Conservation (phyloP, 208 protist species). For the Leishmania tropica region DNA sequence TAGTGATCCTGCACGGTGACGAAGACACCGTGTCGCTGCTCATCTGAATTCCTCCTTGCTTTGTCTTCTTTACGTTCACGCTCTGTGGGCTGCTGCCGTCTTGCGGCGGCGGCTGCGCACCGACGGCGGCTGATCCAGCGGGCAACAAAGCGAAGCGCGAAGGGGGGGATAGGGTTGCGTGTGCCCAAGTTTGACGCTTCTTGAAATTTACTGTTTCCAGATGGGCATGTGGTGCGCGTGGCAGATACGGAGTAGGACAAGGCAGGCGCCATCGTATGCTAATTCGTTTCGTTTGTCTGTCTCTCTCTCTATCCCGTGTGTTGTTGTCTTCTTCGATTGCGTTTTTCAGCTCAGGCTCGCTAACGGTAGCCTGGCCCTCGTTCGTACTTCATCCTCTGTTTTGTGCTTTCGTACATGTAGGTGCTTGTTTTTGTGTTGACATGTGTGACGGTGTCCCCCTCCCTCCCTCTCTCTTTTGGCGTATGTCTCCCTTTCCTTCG, state of each 20-base stretch:
- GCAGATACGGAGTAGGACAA: not conserved
- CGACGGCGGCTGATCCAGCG: not conserved
- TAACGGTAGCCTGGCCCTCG: not conserved
- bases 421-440: not conserved
- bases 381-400: not conserved
- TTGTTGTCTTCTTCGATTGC: not conserved
- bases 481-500: not conserved
- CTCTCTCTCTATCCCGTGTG: not conserved
- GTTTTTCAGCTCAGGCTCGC: not conserved
- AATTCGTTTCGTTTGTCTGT: not conserved
- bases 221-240: not conserved
- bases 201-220: not conserved
- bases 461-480: not conserved
- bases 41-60: not conserved
- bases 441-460: not conserved
- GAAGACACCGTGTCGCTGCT: not conserved
- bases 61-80: constrained; percentile 7
- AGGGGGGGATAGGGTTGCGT: not conserved
- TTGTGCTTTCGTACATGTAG: not conserved
- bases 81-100: not conserved
- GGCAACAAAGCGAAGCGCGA: not conserved
- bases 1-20: not conserved
- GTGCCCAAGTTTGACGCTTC: not conserved
- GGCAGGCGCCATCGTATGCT: not conserved
- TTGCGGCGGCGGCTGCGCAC: not conserved